phyloP scores from a whole-genome alignment of 257 asterid species.

The Solanum rostratum region DNA sequence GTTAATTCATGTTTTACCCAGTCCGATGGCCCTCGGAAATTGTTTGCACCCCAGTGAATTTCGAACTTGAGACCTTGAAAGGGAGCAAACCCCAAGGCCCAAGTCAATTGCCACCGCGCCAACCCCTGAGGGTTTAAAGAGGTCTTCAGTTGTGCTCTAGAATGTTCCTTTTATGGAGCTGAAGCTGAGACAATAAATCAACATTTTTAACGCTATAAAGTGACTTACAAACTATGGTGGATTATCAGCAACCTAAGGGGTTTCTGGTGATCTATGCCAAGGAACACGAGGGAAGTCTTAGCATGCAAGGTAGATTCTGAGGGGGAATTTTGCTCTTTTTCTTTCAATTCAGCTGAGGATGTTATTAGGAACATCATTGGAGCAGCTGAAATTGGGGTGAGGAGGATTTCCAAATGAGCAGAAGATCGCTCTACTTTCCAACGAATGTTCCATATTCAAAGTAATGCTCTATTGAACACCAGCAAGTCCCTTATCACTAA shows the following conservation, averaged over 20 bases:
- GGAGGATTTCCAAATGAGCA: not conserved
- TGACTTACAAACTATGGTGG: not conserved
- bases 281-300: not conserved
- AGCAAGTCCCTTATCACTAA: not conserved
- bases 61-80: too few relatives aligned
- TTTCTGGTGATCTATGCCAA: not conserved
- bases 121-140: too few relatives aligned
- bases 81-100: too few relatives aligned
- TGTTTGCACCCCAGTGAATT: too few relatives aligned
- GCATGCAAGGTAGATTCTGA: not conserved
- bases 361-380: not conserved
- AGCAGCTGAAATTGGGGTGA: not conserved
- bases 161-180: not conserved
- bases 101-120: too few relatives aligned
- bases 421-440: not conserved
- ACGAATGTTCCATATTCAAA: not conserved
- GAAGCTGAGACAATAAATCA: not conserved
- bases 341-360: not conserved
- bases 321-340: not conserved
- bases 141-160: not conserved
- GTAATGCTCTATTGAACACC: not conserved
- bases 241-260: not conserved
- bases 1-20: too few relatives aligned
- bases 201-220: not conserved
- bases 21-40: too few relatives aligned